Evolutionary conservation across 352 stramenopile species (phyloP).

Genomic region (Phytophthora tentaculata): DNA sequence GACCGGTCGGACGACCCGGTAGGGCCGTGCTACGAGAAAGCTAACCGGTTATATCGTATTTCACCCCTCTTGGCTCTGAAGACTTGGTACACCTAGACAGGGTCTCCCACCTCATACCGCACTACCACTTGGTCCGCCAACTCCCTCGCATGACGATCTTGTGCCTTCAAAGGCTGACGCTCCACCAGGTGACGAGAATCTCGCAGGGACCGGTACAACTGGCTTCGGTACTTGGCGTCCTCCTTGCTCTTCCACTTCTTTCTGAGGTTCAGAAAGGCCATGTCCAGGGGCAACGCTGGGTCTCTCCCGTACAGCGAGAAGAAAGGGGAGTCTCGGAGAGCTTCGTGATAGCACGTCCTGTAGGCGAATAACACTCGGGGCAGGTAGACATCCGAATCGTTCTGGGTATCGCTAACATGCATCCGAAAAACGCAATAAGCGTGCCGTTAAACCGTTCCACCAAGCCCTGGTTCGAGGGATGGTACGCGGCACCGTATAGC

Average conservation of each 20-base stretch:
- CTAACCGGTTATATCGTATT: neutral
- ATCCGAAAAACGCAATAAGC: conserved; percentile 7
- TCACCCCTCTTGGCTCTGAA: neutral
- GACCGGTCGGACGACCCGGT: neutral
- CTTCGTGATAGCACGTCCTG: conserved; percentile 7
- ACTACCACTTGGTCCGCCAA: neutral
- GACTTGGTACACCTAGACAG: neutral
- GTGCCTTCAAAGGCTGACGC: neutral
- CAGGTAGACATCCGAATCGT: conserved; percentile 8
- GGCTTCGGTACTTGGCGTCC: neutral
- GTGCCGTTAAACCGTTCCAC: conserved; percentile 8
- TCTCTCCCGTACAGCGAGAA: neutral
- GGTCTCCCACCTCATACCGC: neutral
- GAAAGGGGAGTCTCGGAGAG: neutral
- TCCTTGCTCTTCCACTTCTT: conserved; percentile 4
- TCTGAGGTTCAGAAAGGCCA: conserved; percentile 1
- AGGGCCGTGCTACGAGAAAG: neutral
- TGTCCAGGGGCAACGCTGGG: neutral
- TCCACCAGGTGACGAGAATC: neutral
- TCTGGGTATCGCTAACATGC: conserved; percentile 9
- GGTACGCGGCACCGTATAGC: neutral
- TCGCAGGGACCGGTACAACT: neutral
- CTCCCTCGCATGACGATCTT: neutral
- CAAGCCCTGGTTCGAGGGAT: neutral
- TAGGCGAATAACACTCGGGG: conserved; percentile 8